These are phyloP conservation scores for Teratosphaeria zuluensis DNA, from an alignment of 2,329 filamentous ascomycete species.

Conservation along the genomic window DNA sequence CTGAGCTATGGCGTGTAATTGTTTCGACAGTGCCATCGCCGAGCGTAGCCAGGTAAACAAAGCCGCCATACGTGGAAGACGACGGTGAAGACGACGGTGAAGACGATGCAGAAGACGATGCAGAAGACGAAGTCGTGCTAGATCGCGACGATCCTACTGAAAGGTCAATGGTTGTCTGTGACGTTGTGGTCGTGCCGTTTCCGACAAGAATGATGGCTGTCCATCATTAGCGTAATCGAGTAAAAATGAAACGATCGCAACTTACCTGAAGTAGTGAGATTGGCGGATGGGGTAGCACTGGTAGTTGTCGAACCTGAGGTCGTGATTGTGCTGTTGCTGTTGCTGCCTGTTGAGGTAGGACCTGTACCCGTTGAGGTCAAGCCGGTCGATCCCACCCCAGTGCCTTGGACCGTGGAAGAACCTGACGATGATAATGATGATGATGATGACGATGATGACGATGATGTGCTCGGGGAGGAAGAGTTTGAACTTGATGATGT, in stretches of 20 bases:
- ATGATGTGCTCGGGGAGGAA: neutral
- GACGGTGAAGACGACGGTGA: neutral
- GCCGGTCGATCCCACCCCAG: slow-evolving; percentile 1
- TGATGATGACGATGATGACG: neutral
- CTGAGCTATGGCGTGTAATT: slow-evolving; percentile 11
- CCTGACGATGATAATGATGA: neutral
- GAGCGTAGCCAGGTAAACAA: slow-evolving; percentile 17
- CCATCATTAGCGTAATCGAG: slow-evolving; percentile 5
- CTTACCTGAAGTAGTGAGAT: slow-evolving; percentile 19
- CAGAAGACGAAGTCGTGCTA: neutral
- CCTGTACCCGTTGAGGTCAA: neutral
- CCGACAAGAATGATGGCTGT: slow-evolving; percentile 12
- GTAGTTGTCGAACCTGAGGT: slow-evolving; percentile 2
- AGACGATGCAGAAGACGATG: neutral
- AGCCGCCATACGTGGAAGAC: slow-evolving; percentile 3
- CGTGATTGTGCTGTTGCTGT: neutral
- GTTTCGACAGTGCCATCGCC: slow-evolving; percentile 15
- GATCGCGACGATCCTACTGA: neutral
- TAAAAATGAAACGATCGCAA: neutral
- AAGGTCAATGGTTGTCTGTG: slow-evolving; percentile 11
- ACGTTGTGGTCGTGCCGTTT: slow-evolving; percentile 12
- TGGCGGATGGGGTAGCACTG: slow-evolving; percentile 5
- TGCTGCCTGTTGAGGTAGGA: neutral
- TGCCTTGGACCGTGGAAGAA: neutral
- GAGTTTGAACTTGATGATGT: neutral